Evolutionary conservation across 2,329 filamentous ascomycete genomes (phyloP), one percentile per base, ranked within the genome.

Genomic region (Harringtonia aguacate): DNA sequence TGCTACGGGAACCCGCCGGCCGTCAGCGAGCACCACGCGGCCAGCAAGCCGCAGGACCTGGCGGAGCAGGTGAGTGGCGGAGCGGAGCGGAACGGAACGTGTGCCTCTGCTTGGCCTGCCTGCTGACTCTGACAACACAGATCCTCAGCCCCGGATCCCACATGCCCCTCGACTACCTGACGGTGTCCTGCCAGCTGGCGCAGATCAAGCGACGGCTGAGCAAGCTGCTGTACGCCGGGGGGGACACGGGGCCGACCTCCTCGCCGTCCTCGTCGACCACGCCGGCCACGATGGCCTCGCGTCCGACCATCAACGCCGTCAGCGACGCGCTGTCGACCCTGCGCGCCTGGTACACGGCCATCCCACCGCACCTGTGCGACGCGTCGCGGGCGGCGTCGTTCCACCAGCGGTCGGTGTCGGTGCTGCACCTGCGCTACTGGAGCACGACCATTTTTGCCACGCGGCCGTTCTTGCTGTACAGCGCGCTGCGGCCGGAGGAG

Each of bases 381-480:
- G 48, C 46, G 17, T 39, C 48, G 6, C 50, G 48, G 13, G 53
- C 48, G 1, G 46, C 53, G 1, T 42, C 51, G 1, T 53, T 49
- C 36, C 54, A 57, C 43, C 46, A 51, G 37, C 53, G 55, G 9
- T 52, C 53, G 15, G 53, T 56, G 2, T 52, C 53, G 2, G 44
- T 55, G 5, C 45, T 58, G 20, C 54, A 55, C 18, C 46, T 55
- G 20, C 49, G 53, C 8, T 55, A 53, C 47, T 55, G 51, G 51
- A 51, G 48, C 43, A 41, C 46, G 21, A 43, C 47, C 22, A 41
- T 54, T 10, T 53, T 53, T 27, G 50, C 50, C 30, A 55, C 53
- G 1, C 51, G 53, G 2, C 70, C 76, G 24, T 58, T 58, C 30
- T 39, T 57, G 30, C 47, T 57, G 3, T 54, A 56, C 37, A 47